These are phyloP conservation scores for Protomyces lactucae-debilis DNA, from an alignment of 1,139 yeast species.

Conservation along the genomic window DNA sequence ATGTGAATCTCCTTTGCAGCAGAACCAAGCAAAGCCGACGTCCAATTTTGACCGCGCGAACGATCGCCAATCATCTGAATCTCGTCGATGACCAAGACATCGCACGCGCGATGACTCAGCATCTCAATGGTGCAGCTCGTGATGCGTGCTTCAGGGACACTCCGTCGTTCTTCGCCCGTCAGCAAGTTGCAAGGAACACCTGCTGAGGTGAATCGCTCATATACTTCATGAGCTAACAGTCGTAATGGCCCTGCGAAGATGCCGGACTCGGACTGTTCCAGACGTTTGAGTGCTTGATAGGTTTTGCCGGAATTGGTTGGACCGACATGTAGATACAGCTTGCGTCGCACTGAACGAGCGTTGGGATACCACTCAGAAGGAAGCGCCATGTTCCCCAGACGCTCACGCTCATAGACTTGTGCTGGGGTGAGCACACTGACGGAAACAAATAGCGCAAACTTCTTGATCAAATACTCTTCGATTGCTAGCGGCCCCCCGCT, in stretches of 20 bases:
- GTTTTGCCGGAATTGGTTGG: constrained; percentile 99
- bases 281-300: constrained; percentile 65
- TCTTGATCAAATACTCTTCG: constrained; percentile 10
- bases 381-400: constrained; percentile 22
- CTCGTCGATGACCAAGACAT: constrained; percentile 88
- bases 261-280: constrained; percentile 69
- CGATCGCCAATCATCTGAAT: constrained; percentile 89
- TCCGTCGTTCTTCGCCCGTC: constrained; percentile 90
- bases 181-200: constrained; percentile 71
- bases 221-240: constrained; percentile 82
- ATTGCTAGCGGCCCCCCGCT: constrained; percentile 6
- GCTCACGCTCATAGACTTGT: constrained; percentile 14
- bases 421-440: constrained; percentile 5
- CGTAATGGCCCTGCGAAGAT: constrained; percentile 94
- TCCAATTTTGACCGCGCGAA: constrained; percentile 90
- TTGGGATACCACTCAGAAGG: constrained; percentile 77
- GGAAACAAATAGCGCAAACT: constrained; percentile 19
- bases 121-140: constrained; percentile 92
- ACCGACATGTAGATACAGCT: constrained; percentile 84
- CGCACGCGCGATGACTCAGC: constrained; percentile 70
- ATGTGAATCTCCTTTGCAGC: constrained; percentile 80
- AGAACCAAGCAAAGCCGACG: constrained; percentile 82
- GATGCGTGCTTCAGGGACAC: constrained; percentile 63
- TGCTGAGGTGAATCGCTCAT: constrained; percentile 65
- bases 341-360: constrained; percentile 74